Conservation (phyloP, 1,284 basidiomycete species). For the Marasmius tenuissimus region DNA sequence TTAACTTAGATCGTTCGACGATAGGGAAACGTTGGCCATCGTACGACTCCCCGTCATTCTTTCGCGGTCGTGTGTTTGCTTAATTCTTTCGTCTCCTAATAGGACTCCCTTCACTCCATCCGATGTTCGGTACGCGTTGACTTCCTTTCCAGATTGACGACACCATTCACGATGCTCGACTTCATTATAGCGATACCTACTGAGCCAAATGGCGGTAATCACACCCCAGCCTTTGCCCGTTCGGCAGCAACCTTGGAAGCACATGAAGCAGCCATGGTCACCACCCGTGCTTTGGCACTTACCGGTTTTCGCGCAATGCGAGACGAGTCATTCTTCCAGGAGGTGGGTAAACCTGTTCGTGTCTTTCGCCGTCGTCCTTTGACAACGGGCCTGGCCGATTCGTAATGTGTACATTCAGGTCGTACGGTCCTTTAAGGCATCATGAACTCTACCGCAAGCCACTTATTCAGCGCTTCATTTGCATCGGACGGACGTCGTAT, state of each 20-base stretch:
- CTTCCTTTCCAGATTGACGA: slow-evolving; percentile 2
- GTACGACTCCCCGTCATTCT: slow-evolving; percentile 33
- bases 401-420: background rate
- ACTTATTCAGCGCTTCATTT: no score
- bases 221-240: slow-evolving; percentile 62
- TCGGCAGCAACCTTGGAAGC: slow-evolving; percentile 62
- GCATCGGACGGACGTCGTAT: no score
- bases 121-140: slow-evolving; percentile 50
- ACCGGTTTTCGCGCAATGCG: slow-evolving; percentile 57
- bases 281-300: slow-evolving; percentile 62
- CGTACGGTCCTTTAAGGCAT: background rate
- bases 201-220: slow-evolving; percentile 60
- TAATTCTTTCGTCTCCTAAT: slow-evolving; percentile 2
- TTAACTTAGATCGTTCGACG: slow-evolving; percentile 12
- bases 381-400: background rate
- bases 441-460: background rate
- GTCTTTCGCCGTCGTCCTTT: background rate
- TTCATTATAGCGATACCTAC: slow-evolving; percentile 61
- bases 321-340: slow-evolving; percentile 55
- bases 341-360: slow-evolving; percentile 37
- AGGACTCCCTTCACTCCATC: slow-evolving; percentile 69
- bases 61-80: slow-evolving; percentile 14
- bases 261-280: slow-evolving; percentile 55
- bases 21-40: slow-evolving; percentile 70
- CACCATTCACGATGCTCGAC: slow-evolving; percentile 1